Evolutionary conservation across 441 rosid species (phyloP).

Genomic region (Erodium texanum): DNA sequence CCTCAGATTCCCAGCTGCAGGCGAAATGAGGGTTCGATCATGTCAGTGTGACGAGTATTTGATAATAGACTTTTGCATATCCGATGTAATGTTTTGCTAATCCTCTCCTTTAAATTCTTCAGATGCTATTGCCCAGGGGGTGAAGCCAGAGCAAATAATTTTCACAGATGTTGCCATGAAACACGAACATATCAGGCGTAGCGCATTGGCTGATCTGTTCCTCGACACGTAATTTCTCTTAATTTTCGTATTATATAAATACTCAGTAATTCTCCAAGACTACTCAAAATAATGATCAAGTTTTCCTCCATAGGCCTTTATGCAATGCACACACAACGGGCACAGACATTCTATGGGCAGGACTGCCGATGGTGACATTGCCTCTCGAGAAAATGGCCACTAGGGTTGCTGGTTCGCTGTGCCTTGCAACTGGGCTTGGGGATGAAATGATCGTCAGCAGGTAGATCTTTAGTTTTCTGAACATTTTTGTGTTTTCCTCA

Average conservation of each 20-base stretch:
- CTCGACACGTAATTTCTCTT: slow-evolving; percentile 63
- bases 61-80: background rate
- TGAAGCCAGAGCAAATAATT: slow-evolving; percentile 83
- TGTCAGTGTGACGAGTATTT: slow-evolving; percentile 47
- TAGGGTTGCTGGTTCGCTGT: slow-evolving; percentile 95
- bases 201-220: slow-evolving; percentile 90
- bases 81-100: background rate
- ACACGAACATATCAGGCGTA: slow-evolving; percentile 84
- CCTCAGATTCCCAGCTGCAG: slow-evolving; percentile 96
- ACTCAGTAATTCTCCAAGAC: background rate
- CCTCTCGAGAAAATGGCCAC: slow-evolving; percentile 99
- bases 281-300: background rate
- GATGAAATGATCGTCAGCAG: slow-evolving; percentile 93
- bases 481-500: too few relatives aligned
- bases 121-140: slow-evolving; percentile 88
- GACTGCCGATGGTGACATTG: slow-evolving; percentile 87
- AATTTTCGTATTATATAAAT: background rate
- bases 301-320: slow-evolving; percentile 53
- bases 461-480: slow-evolving; percentile 25
- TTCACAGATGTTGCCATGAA: slow-evolving; percentile 99
- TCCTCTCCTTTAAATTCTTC: slow-evolving; percentile 14
- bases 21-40: slow-evolving; percentile 79
- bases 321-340: slow-evolving; percentile 99
- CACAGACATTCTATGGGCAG: slow-evolving; percentile 96
- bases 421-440: slow-evolving; percentile 92